Percentiles rank a stretch among this genome's conserved stretches.
These are phyloP conservation scores for Mariannaea sp. DNA, from an alignment of 2,329 filamentous ascomycete species.

Conservation along the genomic window DNA sequence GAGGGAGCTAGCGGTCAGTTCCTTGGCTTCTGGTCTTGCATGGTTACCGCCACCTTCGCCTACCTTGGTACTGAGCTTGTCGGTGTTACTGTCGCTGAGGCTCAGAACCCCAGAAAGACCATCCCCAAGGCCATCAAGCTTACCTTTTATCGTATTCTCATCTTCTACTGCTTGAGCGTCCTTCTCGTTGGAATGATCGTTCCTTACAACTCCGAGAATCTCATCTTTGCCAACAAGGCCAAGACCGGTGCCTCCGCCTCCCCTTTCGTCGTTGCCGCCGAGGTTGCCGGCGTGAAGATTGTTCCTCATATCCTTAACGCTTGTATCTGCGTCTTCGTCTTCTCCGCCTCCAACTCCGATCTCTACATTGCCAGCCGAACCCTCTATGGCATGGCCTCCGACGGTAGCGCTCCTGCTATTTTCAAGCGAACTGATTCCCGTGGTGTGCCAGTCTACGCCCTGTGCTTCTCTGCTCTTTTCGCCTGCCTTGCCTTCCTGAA, in stretches of 20 bases:
- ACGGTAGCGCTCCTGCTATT: constrained; percentile 72
- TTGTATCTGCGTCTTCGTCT: constrained; percentile 76
- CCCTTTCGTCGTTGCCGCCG: constrained; percentile 77
- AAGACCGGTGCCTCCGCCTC: constrained; percentile 52
- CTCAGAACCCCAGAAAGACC: constrained; percentile 76
- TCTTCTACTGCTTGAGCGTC: constrained; percentile 79
- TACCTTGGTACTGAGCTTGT: constrained; percentile 78
- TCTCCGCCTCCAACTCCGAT: constrained; percentile 79
- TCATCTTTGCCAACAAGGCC: constrained; percentile 58
- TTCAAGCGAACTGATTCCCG: constrained; percentile 72
- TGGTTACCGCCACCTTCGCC: constrained; percentile 80
- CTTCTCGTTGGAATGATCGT: constrained; percentile 78
- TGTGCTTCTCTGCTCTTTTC: constrained; percentile 63
- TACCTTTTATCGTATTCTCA: constrained; percentile 79
- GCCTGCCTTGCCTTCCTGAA: constrained; percentile 71
- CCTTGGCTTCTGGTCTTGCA: constrained; percentile 68
- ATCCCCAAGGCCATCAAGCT: constrained; percentile 79
- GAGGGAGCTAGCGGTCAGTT: constrained; percentile 52
- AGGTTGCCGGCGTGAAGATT: constrained; percentile 63
- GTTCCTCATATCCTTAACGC: constrained; percentile 73
- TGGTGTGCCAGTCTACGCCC: constrained; percentile 71
- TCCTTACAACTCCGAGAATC: constrained; percentile 66
- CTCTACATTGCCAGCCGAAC: constrained; percentile 76
- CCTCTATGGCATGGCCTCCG: constrained; percentile 72
- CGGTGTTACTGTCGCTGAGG: constrained; percentile 78